Percentiles rank a stretch among this genome's conserved stretches.
These are phyloP conservation scores for Arxiozyma telluris DNA, from an alignment of 1,139 yeast species.

Conservation along the genomic window DNA sequence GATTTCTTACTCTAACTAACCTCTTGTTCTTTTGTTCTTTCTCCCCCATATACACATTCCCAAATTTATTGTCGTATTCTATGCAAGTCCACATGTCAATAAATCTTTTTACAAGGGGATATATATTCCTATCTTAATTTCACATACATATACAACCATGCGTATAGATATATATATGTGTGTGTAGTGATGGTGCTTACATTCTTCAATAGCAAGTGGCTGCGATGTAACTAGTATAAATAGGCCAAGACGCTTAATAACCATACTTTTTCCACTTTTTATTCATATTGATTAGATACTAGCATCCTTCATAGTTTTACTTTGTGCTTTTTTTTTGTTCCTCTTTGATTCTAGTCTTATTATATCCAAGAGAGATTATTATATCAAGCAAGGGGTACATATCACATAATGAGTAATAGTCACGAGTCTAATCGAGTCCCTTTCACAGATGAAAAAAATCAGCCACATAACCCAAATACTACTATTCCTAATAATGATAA, in stretches of 20 bases:
- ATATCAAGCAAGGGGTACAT: not conserved
- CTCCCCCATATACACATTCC: not conserved
- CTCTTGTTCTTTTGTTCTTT: too few relatives aligned
- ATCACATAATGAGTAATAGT: not conserved
- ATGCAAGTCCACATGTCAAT: not conserved
- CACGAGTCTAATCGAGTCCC: not conserved
- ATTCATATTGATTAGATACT: not conserved
- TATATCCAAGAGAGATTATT: not conserved
- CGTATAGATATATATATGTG: too few relatives aligned
- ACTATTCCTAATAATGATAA: not conserved
- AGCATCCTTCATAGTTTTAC: too few relatives aligned
- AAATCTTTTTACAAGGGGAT: not conserved
- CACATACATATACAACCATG: too few relatives aligned
- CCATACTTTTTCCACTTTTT: not conserved
- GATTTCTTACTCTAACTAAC: not conserved
- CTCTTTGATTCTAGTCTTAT: not conserved
- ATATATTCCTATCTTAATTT: too few relatives aligned
- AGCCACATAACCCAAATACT: not conserved
- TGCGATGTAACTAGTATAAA: not conserved
- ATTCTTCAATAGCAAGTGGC: not conserved
- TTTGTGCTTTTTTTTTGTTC: too few relatives aligned
- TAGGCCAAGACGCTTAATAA: not conserved
- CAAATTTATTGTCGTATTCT: too few relatives aligned
- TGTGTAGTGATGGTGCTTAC: not conserved
- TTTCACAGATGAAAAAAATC: not conserved